phyloP scores from a whole-genome alignment of 495 filamentous ascomycete species.

The Penicillium desertorum region DNA sequence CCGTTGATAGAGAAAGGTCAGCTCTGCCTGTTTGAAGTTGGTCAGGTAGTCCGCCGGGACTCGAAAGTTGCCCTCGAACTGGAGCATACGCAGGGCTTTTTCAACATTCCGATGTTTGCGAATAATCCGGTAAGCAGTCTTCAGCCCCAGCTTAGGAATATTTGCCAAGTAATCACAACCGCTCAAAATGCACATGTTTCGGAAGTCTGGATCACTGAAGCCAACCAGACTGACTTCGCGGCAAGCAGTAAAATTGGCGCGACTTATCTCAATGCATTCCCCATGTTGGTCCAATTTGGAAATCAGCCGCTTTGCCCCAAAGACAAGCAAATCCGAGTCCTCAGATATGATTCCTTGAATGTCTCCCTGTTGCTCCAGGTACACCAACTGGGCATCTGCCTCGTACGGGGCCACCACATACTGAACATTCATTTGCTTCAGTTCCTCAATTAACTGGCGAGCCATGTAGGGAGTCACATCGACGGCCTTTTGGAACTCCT shows the following conservation, averaged over 20 bases:
- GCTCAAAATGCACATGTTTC: constrained; percentile 93
- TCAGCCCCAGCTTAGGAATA: constrained; percentile 83
- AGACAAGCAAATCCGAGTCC: constrained; percentile 95
- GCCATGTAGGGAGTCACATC: constrained; percentile 98
- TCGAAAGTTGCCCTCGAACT: constrained; percentile 80
- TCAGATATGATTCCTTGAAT: constrained; percentile 90
- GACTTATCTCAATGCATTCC: constrained; percentile 86
- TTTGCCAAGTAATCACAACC: constrained; percentile 95
- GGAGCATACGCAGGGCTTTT: constrained; percentile 72
- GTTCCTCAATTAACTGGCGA: constrained; percentile 82
- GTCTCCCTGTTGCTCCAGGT: constrained; percentile 79
- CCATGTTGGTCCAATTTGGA: constrained; percentile 96
- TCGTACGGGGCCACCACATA: constrained; percentile 98
- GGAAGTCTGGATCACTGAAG: constrained; percentile 89
- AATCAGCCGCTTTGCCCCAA: constrained; percentile 83
- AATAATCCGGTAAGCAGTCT: constrained; percentile 87
- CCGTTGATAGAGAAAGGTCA: constrained; percentile 90
- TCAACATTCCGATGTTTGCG: constrained; percentile 87
- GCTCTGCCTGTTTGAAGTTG: constrained; percentile 78
- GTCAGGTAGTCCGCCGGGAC: constrained; percentile 77
- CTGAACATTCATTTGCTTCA: constrained; percentile 73
- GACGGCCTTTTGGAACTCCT: constrained; percentile 90
- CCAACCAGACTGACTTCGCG: constrained; percentile 84
- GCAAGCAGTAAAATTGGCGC: constrained; percentile 81
- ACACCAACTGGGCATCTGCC: constrained; percentile 93